phyloP scores from a whole-genome alignment of 768 basidiomycete genomes.

The Mycena capillaripes region DNA sequence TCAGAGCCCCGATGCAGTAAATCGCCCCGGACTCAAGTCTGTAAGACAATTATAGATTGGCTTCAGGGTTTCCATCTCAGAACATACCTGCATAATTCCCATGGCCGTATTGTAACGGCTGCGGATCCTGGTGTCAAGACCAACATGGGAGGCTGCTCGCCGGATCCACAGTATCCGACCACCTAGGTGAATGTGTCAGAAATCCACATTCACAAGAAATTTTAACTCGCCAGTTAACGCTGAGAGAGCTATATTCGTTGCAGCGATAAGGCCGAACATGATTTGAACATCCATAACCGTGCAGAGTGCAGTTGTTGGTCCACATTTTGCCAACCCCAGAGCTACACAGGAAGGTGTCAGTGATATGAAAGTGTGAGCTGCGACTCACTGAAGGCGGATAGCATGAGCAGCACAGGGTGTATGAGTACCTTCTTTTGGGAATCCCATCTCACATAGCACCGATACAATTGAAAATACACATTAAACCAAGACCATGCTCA shows the following conservation, averaged over 20 bases:
- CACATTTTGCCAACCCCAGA: no score
- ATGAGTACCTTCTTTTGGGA: neutral
- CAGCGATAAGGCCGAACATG: neutral
- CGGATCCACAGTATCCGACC: conserved; percentile 12
- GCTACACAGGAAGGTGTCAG: no score
- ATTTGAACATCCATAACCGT: no score
- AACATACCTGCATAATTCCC: neutral
- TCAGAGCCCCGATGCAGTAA: neutral
- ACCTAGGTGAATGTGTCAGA: neutral
- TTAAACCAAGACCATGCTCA: neutral
- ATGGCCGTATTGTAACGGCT: neutral
- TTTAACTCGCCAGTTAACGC: neutral
- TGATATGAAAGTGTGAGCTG: no score
- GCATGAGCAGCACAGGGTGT: neutral
- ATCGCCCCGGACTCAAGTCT: conserved; percentile 8
- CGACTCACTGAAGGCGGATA: neutral
- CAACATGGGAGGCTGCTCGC: neutral
- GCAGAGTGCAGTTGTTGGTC: no score
- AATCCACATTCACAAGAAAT: neutral
- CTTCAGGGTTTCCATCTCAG: neutral
- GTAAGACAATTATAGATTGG: no score
- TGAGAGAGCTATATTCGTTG: neutral
- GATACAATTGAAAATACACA: neutral
- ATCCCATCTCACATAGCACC: conserved; percentile 6
- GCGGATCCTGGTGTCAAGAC: neutral